Base-by-base conservation (phyloP, 2,329 filamentous ascomycete species). In the Exophiala alcalophila region DNA sequence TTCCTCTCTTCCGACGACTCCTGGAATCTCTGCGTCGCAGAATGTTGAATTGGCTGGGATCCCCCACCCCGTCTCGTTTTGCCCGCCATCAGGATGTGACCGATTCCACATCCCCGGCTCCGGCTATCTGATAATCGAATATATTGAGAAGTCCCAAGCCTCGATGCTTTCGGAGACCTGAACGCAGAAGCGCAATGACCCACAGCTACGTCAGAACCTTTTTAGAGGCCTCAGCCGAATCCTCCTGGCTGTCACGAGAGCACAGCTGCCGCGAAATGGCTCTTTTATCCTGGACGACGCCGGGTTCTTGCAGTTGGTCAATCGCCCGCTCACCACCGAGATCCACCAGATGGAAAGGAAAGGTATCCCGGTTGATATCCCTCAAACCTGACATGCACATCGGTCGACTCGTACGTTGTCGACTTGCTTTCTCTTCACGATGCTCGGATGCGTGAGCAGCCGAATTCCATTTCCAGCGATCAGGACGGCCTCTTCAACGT, bases 381-480 rank as follows among this genome's bases (percentile, higher is more conserved):
- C 39, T 7, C 42, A 50, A 9, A 50, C 27, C 46, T 29, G 15
- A 61, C 56, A 8, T 62, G 61, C 28, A 18, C 31, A 8, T 36
- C 52, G 18, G 44, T 54, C 3, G 56, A 60, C 25, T 33, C 49
- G 5, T 62, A 61, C 40, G 30, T 60, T 12, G 37, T 45, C 4
- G 57, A 58, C 40, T 47, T 59, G n/a, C 38, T 63, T 14, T 38
- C 46, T 24, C 50, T 43, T 20, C 54, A 61, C 35, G 53, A 61
- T 25, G 58, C 47, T 29, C 55, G 51, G 5, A 49, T 63, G 7
- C 38, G 37, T 11, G 26, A 48, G 42, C 54, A 59, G 27, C 57
- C 57, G 21, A 61, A 60, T 49, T 47, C 56, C 11, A 33, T 54
- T 4, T 18, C 24, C 20, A 16, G 46, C 27, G 11, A 42, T n/a